These are phyloP conservation scores for Nothophaeocryptopus gaeumannii DNA, from an alignment of 2,329 filamentous ascomycete genomes.

Conservation along the genomic window DNA sequence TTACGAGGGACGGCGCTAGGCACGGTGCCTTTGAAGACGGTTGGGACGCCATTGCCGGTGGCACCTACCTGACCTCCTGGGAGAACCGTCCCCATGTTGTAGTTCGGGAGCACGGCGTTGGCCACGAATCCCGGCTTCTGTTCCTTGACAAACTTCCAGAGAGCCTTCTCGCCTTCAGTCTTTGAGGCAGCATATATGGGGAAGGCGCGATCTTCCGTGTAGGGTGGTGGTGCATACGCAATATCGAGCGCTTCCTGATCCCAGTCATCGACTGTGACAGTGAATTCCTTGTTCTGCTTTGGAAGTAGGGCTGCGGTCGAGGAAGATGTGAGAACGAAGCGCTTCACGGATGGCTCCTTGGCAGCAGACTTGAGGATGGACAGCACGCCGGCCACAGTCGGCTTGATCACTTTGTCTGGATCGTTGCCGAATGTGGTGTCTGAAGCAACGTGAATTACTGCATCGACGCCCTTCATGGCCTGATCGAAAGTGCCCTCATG, in stretches of 20 bases:
- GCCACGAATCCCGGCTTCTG: conserved; percentile 45
- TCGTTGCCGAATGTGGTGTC: conserved; percentile 40
- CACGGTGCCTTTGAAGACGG: conserved; percentile 22
- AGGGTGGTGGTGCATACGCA: conserved; percentile 36
- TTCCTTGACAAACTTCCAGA: conserved; percentile 48
- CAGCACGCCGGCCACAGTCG: conserved; percentile 32
- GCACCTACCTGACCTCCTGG: conserved; percentile 15
- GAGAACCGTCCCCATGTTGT: conserved; percentile 26
- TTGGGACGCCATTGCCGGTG: conserved; percentile 12
- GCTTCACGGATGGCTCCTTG: conserved; percentile 41
- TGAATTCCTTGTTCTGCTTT: conserved; percentile 35
- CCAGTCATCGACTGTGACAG: conserved; percentile 32
- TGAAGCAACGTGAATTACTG: conserved; percentile 48
- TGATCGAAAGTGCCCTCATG: conserved; percentile 40
- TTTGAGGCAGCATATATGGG: conserved; percentile 49
- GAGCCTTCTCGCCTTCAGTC: conserved; percentile 44
- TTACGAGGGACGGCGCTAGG: conserved; percentile 19
- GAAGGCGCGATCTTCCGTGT: conserved; percentile 24
- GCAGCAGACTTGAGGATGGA: conserved; percentile 41
- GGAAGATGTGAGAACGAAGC: conserved; percentile 46
- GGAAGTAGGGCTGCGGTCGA: conserved; percentile 39
- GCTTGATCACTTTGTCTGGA: conserved; percentile 45
- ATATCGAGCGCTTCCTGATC: conserved; percentile 31
- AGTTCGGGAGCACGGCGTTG: conserved; percentile 38
- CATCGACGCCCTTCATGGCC: conserved; percentile 41